Evolutionary conservation across 2,329 filamentous ascomycete species (phyloP).

Genomic region (Sporothrix sp.): DNA sequence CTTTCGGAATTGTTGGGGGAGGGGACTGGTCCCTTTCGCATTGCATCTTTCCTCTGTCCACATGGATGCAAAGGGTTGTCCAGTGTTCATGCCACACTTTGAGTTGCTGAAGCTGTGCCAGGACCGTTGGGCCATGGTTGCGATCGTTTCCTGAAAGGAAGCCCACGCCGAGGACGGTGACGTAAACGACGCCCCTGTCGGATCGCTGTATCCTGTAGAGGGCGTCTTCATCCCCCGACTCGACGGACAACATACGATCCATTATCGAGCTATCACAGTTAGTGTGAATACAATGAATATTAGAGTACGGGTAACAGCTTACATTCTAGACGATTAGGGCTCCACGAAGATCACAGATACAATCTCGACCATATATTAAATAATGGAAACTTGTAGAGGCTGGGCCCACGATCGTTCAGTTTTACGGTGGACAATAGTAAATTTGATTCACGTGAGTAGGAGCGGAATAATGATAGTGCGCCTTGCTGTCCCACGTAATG

Average conservation of each 20-base stretch:
- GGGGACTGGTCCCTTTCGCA: not conserved
- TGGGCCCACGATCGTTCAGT: too few species aligned
- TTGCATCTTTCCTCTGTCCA: not conserved
- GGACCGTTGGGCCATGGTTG: not conserved
- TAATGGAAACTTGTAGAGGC: not conserved
- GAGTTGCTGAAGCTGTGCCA: not conserved
- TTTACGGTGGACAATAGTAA: not conserved
- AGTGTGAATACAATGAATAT: not conserved
- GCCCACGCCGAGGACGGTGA: not conserved
- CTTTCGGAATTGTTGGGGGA: not conserved
- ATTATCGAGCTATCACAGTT: not conserved
- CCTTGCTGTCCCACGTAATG: not conserved
- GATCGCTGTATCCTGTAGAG: slow-evolving; percentile 7
- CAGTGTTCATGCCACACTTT: not conserved
- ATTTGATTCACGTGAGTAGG: too few species aligned
- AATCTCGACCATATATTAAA: not conserved
- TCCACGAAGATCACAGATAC: not conserved
- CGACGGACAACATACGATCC: slow-evolving; percentile 18
- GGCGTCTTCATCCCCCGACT: not conserved
- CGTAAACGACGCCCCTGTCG: not conserved
- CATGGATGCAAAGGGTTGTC: not conserved
- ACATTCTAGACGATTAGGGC: not conserved
- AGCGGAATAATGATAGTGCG: not conserved
- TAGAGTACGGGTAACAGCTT: not conserved
- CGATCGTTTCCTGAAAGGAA: not conserved